These are phyloP conservation scores for Gracilaria caudata DNA, from an alignment of 23 red algal genomes.

Conservation along the genomic window DNA sequence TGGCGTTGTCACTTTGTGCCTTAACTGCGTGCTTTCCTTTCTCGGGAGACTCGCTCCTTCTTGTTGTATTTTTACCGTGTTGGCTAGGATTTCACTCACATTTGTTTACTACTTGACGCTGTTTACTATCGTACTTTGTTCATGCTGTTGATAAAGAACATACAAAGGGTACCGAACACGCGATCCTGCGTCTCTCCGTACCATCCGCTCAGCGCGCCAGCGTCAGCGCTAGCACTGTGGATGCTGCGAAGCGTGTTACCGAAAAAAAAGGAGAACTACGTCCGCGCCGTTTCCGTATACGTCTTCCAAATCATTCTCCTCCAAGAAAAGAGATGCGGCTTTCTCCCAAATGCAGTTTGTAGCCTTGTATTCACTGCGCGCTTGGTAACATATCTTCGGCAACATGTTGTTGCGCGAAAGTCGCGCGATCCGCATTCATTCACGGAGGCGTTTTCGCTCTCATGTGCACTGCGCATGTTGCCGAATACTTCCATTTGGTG, in stretches of 20 bases:
- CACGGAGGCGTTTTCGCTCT: background rate
- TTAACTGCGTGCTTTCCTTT: background rate
- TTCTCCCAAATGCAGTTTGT: background rate
- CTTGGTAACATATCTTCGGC: background rate
- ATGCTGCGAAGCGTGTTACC: too few relatives aligned
- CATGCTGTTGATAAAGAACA: slow-evolving; percentile 4
- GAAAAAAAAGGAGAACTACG: background rate
- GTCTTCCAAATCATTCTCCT: too few relatives aligned
- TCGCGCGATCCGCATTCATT: background rate
- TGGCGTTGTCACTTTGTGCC: background rate
- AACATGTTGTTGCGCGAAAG: background rate
- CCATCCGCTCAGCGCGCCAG: background rate
- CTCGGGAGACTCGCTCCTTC: too few relatives aligned
- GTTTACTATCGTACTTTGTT: background rate
- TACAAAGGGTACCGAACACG: background rate
- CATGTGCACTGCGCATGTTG: background rate
- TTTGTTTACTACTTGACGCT: background rate
- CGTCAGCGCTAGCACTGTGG: background rate
- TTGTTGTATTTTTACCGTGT: background rate
- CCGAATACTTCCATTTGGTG: background rate
- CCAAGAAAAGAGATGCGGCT: background rate
- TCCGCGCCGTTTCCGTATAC: background rate
- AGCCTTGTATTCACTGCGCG: background rate
- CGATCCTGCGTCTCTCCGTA: too few relatives aligned
- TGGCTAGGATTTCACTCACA: background rate